These are phyloP conservation scores for Prunus persica DNA, from an alignment of 306 rosid genomes.

Conservation along the genomic window Prunus_persica_NCBIv2 NC_034014.1:17733001-17733500, in stretches of 20 bases:
- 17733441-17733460: constrained; percentile 76
- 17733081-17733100: constrained; percentile 8
- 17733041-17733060: constrained; percentile 10
- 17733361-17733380: constrained; percentile 80
- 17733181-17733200: background rate
- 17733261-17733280: constrained; percentile 67
- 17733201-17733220: background rate
- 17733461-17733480: constrained; percentile 79
- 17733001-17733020: no score
- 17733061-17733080: background rate
- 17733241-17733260: background rate
- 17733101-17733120: background rate
- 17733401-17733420: constrained; percentile 88
- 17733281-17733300: constrained; percentile 87
- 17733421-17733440: constrained; percentile 93
- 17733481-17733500: constrained; percentile 68
- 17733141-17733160: constrained; percentile 21
- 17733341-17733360: constrained; percentile 99
- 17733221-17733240: constrained; percentile 7
- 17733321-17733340: constrained; percentile 98
- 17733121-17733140: constrained; percentile 8
- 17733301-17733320: constrained; percentile 72
- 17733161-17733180: background rate
- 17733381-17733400: constrained; percentile 84
- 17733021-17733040: background rate